Base-by-base conservation (phyloP, 2,329 filamentous ascomycete species). In the Didymella segeticola region DNA sequence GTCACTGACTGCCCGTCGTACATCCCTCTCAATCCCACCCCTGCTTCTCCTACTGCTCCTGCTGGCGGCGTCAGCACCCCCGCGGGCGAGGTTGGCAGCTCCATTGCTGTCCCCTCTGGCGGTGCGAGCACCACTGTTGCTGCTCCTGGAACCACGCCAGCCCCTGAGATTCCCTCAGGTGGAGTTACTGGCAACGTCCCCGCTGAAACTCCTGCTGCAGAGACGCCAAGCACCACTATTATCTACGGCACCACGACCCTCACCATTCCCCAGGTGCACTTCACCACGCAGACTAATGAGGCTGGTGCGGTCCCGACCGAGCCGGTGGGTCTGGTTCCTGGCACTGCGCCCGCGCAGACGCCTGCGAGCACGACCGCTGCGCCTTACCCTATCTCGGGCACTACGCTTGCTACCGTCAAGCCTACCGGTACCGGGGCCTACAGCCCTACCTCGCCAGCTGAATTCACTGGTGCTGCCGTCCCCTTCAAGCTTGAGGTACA, bases 1-100 rank as follows among this genome's bases (percentile, higher is more conserved):
- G 85, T 91, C 70, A 96, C 89, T 43, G 86, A 84, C 59, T 86
- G 91, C 64, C 86, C 89, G 20, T 80, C 82, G 31, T 79, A 86
- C 72, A 85, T 85, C 65, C 72, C 70, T 22, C 62, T 75, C 39
- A 68, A 69, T 42, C 73, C 75, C 23, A 56, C 61, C 2, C 51
- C 51, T 41, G 51, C 41, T 27, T 25, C 39, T 5, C 45, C 51
- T 12, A 53, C 49, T 17, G 47, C 64, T 22, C 50, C 61, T n/a
- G 59, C 62, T 47, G 58, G 52, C 4, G 60, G 63, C 26, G 45
- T 49, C 36, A 61, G 56, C 53, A 61, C 56, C 30, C 43, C 49
- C 25, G 52, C 48, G 5, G 41, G 48, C 41, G 50, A 48, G 15
- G 34, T 49, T 14, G 29, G 29, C 6, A 46, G 36, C 15, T 30